Evolutionary conservation across 2,329 filamentous ascomycete genomes (phyloP), one percentile per base, ranked within the genome.

Genomic region (Colletotrichum chrysophilum): DNA sequence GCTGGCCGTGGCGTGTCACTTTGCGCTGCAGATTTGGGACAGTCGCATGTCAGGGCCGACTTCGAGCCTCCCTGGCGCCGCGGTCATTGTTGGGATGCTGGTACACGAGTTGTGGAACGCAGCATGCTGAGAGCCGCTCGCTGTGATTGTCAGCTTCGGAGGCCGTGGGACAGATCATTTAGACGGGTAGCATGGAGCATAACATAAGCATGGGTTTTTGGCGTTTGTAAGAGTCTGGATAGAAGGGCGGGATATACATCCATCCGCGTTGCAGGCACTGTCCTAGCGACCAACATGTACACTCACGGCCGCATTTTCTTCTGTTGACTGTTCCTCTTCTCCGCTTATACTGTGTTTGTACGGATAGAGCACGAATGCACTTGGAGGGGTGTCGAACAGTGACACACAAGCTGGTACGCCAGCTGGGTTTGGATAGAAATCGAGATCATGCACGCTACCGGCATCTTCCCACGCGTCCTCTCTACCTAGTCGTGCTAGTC

Each of bases 31-130:
- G 62, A 69, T 78, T 12, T 78, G 72, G 71, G 61, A 66, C n/a
- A 52, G 48, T 6, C 62, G 66, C 55, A 58, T 60, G 30, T 36
- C 66, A 5, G 24, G 30, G n/a, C 55, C 38, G 66, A 71, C 58
- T 10, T 70, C 73, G 5, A 52, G 75, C 18, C 32, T 69, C 21
- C 76, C 75, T 1, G 76, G 76, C 16, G 70, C 69, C n/a, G 68
- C 61, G 7, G 65, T 78, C 16, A 75, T 78, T 67, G 71, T 75
- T 3, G 43, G 56, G 58, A 75, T 78, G 69, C 75, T 78, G 36
- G 65, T 66, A 2, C 76, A 78, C 32, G 71, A 75, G 68, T 66
- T 76, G 32, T 77, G 76, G 74, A 77, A 74, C 30, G 75, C 75
- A 8, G 72, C 68, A 28, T 77, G 62, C 48, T 76, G 21, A 64